Evolutionary conservation across 2,329 filamentous ascomycete genomes (phyloP), one percentile per base, ranked within the genome.

Genomic region (Madurella fahalii): DNA sequence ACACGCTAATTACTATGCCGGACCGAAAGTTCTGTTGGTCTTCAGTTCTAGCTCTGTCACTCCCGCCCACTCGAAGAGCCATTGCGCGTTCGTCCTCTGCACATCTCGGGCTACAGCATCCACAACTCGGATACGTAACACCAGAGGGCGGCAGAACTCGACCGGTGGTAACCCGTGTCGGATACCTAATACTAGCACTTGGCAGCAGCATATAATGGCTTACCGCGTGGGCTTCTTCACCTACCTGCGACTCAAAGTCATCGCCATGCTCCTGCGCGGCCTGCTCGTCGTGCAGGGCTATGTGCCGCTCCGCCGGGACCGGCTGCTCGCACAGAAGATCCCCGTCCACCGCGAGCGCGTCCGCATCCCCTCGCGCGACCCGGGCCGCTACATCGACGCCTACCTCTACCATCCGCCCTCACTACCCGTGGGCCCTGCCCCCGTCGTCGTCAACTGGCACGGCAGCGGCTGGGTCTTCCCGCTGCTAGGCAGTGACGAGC

Each of bases 401-500:
- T 68, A 67, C 59, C n/a, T 70, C 4, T 70, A 71, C 49, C 54
- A 61, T 5, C 63, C 60, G 0, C 47, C 43, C 1, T 41, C 49
- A 9, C 50, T 57, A 5, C 40, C 56, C 15, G 9, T 9, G 4
- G 34, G 34, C 34, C 34, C 34, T 2, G 34, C 34, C 34, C 63
- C 68, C 7, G 61, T 73, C 0, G 55, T 75, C 9, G 64, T 70
- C 20, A 75, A 74, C 49, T 74, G 67, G 50, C 63, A 68, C 30
- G 70, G 70, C 13, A 65, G 72, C 17, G 71, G 67, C 1, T 69
- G 65, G 18, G 64, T 68, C 1, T 62, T 71, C 8, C 66, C 67
- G 1, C 56, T 69, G n/a, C 67, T 73, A 41, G 73, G 73, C 43
- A 65, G 59, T 57, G 74, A 77, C 54, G 65, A 70, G 34, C 48